Percentiles rank a stretch among this genome's conserved stretches.
Evolutionary conservation across 768 basidiomycete genomes (phyloP).

Genomic region (Trametes meyenii): DNA sequence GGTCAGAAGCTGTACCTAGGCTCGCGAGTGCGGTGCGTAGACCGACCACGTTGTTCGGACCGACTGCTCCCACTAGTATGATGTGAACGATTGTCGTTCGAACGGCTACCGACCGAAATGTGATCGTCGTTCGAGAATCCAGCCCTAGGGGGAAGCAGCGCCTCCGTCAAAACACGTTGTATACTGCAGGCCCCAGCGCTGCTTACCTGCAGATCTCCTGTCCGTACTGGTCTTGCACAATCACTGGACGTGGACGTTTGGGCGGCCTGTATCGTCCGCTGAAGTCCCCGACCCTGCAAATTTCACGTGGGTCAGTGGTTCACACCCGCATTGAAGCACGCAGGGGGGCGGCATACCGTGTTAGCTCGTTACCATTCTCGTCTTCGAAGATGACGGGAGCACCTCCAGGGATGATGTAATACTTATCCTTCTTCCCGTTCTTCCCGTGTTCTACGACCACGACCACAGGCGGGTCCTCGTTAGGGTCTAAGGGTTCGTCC

Average conservation of each 20-base stretch:
- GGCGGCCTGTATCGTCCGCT: constrained; percentile 32
- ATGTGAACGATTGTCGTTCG: constrained; percentile 16
- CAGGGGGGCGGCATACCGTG: constrained; percentile 45
- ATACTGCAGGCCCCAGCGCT: not conserved
- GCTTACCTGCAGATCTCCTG: constrained; percentile 58
- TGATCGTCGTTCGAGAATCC: constrained; percentile 29
- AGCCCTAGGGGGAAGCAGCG: constrained; percentile 18
- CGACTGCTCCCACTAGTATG: constrained; percentile 7
- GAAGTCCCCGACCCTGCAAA: constrained; percentile 56
- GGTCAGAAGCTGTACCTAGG: not conserved
- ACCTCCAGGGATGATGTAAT: constrained; percentile 68
- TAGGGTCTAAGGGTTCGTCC: constrained; percentile 20
- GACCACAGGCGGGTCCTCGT: constrained; percentile 33
- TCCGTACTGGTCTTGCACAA: constrained; percentile 60
- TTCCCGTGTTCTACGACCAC: constrained; percentile 35
- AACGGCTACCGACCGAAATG: constrained; percentile 20
- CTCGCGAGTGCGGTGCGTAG: constrained; percentile 11
- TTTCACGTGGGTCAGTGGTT: not conserved
- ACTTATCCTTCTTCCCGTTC: constrained; percentile 36
- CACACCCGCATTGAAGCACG: not conserved
- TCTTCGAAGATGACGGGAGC: constrained; percentile 71
- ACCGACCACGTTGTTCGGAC: constrained; percentile 17
- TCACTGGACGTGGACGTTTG: constrained; percentile 29
- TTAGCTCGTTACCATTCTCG: constrained; percentile 62
- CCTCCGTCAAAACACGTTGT: not conserved